Evolutionary conservation across 1,284 basidiomycete genomes (phyloP), one percentile per base, ranked within the genome.

Genomic region (Cutaneotrichosporon sp.): DNA sequence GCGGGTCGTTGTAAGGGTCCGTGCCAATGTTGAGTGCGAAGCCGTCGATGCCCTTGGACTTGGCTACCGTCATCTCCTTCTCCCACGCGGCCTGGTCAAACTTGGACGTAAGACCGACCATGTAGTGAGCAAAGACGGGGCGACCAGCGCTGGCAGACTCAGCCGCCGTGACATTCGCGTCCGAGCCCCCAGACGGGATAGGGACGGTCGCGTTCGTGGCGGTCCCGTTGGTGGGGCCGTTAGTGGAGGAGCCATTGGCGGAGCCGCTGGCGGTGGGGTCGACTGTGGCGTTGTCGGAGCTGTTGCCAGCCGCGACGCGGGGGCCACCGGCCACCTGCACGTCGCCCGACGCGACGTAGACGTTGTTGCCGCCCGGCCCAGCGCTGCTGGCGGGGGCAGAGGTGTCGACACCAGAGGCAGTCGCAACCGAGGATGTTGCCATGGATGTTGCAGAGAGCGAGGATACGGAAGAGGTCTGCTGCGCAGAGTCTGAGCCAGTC

Each of bases 81-180:
- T 69, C 69, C 75, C 76, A 79, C 64, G 74, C 73, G 9, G 55
- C 50, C 14, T 67, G 60, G 2, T 60, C 58, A 65, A 78, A 80
- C 81, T 81, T 49, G 84, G 90, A 61, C 87, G 88, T 2, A 79
- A 81, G 64, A 84, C 88, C 26, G 92, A 86, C 73, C 91, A 94
- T 75, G 80, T 84, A 63, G 87, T 93, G 74, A 13, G 79, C 79
- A 65, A 78, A 78, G 34, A 80, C 76, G 36, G 73, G 71, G 16
- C 49, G 49, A 8, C 30, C 34, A 7, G 34, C n/a, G 53, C n/a
- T 18, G 53, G 34, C 36, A n/a, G 36, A 4, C 9, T 22, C 8
- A 7, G 11, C 36, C 4, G 22, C 16, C 21, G 56, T 8, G 7
- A 4, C 21, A 38, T 31, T 42, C 16, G 9, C 26, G 14, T 11